These are phyloP conservation scores for Pyrus communis DNA, from an alignment of 306 rosid genomes.

Conservation along the genomic window DNA sequence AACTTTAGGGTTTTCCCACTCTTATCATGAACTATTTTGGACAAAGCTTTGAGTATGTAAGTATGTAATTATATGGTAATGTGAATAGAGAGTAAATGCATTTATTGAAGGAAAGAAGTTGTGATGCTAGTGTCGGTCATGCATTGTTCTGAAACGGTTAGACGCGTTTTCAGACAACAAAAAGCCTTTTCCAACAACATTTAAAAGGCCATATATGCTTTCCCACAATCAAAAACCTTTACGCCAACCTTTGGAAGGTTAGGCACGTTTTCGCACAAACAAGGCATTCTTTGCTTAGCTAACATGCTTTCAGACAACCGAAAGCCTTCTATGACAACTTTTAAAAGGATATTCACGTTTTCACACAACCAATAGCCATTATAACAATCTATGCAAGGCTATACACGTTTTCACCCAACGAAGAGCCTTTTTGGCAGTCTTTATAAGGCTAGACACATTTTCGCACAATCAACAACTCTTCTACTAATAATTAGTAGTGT, in stretches of 20 bases:
- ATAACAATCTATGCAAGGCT: neutral
- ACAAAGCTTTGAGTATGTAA: neutral
- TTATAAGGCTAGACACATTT: no score
- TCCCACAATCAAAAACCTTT: neutral
- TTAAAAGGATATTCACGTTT: neutral
- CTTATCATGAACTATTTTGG: neutral
- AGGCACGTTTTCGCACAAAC: neutral
- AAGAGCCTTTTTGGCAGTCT: no score
- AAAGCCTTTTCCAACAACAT: fast-evolving
- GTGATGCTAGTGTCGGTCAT: neutral
- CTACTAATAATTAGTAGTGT: neutral
- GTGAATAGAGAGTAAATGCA: neutral
- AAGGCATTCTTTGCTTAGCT: no score
- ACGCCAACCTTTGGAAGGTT: neutral
- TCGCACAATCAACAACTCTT: neutral
- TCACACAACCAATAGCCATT: neutral
- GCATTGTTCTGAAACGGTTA: no score
- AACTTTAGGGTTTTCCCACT: neutral
- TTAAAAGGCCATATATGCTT: neutral
- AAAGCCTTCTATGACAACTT: no score
- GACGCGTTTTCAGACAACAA: no score
- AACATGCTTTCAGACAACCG: neutral
- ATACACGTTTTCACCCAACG: no score
- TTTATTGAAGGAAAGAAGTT: neutral
- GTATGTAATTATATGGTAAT: neutral